Base-by-base conservation (phyloP, 768 basidiomycete genomes). In the Dendrothele bispora region DNA sequence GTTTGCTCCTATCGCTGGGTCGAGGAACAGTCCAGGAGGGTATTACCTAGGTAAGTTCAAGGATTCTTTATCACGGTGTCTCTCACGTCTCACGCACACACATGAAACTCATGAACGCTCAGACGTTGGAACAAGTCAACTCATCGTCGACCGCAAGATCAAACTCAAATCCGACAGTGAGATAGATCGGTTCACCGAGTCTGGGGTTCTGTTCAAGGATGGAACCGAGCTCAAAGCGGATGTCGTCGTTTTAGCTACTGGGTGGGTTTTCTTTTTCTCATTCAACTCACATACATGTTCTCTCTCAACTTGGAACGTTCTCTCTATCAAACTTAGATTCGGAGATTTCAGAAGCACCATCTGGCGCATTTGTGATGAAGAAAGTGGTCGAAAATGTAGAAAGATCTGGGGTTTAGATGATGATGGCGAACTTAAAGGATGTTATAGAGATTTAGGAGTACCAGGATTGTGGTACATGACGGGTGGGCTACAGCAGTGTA, bases 91-190 rank as follows among this genome's bases (percentile, higher is more conserved):
- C 35, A 20, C 36, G 21, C 22, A 8, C n/a, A 22, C 17, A n/a
- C n/a, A n/a, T n/a, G n/a, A n/a, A n/a, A n/a, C n/a, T n/a, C n/a
- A n/a, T n/a, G n/a, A n/a, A n/a, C n/a, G n/a, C 20, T 3, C 41
- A 82, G 80, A 83, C 53, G 75, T 75, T 41, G 84, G 83, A 50
- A 79, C 74, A 4, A 75, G 75, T 48, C 74, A 81, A 58, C 66
- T 79, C 49, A 79, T 87, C 52, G 72, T 77, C 21, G 80, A 84
- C 50, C 80, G 83, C 18, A 81, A 84, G 61, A 84, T 88, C 68
- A 85, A 86, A 61, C 66, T 88, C 53, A 87, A 87, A 68, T 80
- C 74, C 61, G 82, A 81, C 49, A 66, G 69, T 43, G 64, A 62
- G 26, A 75, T 85, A 41, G 58, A 69, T 21, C 60, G 59, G 28